phyloP scores from a whole-genome alignment of 2,329 filamentous ascomycete species.

The Zalaria obscura region DNA sequence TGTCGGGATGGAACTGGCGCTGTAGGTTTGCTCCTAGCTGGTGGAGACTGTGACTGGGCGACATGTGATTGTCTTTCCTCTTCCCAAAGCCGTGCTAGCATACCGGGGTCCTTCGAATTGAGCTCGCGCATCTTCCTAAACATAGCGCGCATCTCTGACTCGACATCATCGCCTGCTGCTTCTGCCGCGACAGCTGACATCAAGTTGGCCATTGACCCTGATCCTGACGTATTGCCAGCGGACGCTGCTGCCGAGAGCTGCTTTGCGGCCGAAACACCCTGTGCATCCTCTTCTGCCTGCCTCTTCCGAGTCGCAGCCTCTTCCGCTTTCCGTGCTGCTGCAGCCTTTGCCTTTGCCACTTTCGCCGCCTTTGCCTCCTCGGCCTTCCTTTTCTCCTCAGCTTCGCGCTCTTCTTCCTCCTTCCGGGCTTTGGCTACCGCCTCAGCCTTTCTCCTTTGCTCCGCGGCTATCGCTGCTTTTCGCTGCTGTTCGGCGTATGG shows the following conservation, averaged over 20 bases:
- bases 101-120: constrained; percentile 38
- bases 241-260: constrained; percentile 2
- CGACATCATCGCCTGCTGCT: constrained; percentile 22
- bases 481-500: constrained; percentile 35
- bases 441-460: constrained; percentile 14
- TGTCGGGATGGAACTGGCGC: neutral
- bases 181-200: constrained; percentile 4
- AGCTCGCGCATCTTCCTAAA: constrained; percentile 45
- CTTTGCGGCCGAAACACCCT: constrained; percentile 1
- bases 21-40: neutral
- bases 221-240: constrained; percentile 10
- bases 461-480: constrained; percentile 18
- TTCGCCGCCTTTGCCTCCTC: constrained; percentile 7
- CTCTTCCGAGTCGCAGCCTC: constrained; percentile 9
- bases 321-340: constrained; percentile 13
- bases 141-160: constrained; percentile 38
- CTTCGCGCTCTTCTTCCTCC: constrained; percentile 15
- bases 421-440: constrained; percentile 16
- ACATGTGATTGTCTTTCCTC: constrained; percentile 30
- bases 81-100: constrained; percentile 42
- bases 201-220: constrained; percentile 6
- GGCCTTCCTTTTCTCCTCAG: constrained; percentile 16
- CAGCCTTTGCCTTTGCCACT: constrained; percentile 6
- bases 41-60: neutral
- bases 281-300: constrained; percentile 8